These are phyloP conservation scores for Stachybotrys echinatus DNA, from an alignment of 2,329 filamentous ascomycete genomes.

Conservation along the genomic window DNA sequence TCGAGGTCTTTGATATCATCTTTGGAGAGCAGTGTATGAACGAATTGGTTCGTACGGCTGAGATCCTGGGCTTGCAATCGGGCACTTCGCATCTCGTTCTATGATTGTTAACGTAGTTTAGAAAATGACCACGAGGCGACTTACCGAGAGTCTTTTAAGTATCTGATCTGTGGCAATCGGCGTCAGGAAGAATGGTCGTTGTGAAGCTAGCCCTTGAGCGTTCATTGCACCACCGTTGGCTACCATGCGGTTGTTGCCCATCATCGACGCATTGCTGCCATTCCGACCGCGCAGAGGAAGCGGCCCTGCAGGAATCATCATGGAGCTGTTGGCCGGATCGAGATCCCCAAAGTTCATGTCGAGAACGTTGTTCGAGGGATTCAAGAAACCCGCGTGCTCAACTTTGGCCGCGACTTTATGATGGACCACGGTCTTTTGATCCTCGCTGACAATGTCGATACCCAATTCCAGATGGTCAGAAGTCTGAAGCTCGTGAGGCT, in stretches of 20 bases:
- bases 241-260: slow-evolving; percentile 56
- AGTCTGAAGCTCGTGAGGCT: slow-evolving; percentile 87
- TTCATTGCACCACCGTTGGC: slow-evolving; percentile 39
- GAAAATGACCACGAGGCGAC: slow-evolving; percentile 7
- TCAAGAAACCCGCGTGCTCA: slow-evolving; percentile 85
- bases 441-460: slow-evolving; percentile 97
- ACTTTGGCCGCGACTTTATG: slow-evolving; percentile 97
- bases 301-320: slow-evolving; percentile 66
- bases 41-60: slow-evolving; percentile 73
- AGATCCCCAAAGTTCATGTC: slow-evolving; percentile 92
- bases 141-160: slow-evolving; percentile 56
- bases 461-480: slow-evolving; percentile 90
- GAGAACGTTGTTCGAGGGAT: slow-evolving; percentile 67
- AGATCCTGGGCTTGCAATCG: slow-evolving; percentile 85
- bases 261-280: slow-evolving; percentile 60
- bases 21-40: slow-evolving; percentile 70
- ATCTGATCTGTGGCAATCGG: slow-evolving; percentile 93
- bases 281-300: slow-evolving; percentile 67
- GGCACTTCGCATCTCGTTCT: slow-evolving; percentile 89
- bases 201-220: slow-evolving; percentile 58
- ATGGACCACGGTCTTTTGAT: slow-evolving; percentile 97
- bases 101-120: slow-evolving; percentile 14
- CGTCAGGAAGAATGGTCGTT: slow-evolving; percentile 79
- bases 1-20: slow-evolving; percentile 59
- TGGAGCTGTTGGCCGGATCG: slow-evolving; percentile 69